Base-by-base conservation (phyloP, 202 grass and related monocot genomes). In the Panicum virgatum region DNA sequence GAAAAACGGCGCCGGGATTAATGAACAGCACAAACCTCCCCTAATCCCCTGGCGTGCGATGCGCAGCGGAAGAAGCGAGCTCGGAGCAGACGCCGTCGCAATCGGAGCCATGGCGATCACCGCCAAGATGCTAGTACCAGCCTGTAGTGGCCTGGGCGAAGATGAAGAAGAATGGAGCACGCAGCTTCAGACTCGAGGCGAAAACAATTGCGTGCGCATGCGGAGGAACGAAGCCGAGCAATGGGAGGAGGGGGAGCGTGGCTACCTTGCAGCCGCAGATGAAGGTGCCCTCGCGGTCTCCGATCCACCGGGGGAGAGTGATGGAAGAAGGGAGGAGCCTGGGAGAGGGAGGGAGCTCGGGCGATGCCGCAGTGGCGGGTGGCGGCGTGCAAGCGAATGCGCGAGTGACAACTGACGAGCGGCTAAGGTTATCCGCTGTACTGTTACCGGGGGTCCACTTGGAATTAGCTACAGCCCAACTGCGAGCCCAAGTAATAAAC, bases 1-100 rank as follows among this genome's bases (percentile, higher is more conserved):
- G 12, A 70, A 36, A 48, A 3, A 63, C 54, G n/a, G 15, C 34
- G 29, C 27, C 1, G 42, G 6, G 19, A n/a, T 29, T 29, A 66
- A 12, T 22, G 50, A 59, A 52, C 51, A 58, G 23, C 51, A 44
- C 50, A 7, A 51, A 88, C 86, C 86, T 81, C 66, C 78, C 22
- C 38, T 12, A 15, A 73, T 42, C 67, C 40, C 29, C 25, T 66
- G 67, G 11, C n/a, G n/a, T n/a, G n/a, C n/a, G n/a, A n/a, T n/a
- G n/a, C n/a, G n/a, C n/a, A 65, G 39, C 42, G 73, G 40, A 64
- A 83, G 74, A 42, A 84, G 80, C 39, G 60, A 67, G 20, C 67
- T 60, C 20, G 75, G 67, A 70, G 68, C 50, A 38, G 67, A 73
- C 40, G 83, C 26, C 26, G 75, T 9, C 34, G 50, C 58, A 12